phyloP scores from a whole-genome alignment of 139 green algal species.

The Ettlia oleoabundans region DNA sequence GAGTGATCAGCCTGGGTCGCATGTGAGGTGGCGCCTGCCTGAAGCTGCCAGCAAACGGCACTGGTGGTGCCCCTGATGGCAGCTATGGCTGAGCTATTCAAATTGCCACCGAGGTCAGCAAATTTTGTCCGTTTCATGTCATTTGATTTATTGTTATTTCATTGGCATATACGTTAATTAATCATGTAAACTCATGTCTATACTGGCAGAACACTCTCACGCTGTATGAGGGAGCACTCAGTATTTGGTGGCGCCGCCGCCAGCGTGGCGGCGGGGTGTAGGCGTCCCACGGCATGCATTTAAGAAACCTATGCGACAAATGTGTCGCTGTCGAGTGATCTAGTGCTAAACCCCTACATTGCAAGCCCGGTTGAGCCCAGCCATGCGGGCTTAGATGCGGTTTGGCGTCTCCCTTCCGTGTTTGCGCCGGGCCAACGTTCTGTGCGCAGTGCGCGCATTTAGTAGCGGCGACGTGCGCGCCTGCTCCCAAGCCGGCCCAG shows the following conservation, averaged over 20 bases:
- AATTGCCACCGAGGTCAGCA: too few relatives aligned
- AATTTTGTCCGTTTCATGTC: neutral
- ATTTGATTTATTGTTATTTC: neutral
- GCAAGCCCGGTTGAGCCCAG: neutral
- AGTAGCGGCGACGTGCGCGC: neutral
- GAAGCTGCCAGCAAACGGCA: neutral
- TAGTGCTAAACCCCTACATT: neutral
- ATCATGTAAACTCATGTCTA: neutral
- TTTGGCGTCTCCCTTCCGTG: neutral
- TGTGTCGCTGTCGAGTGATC: neutral
- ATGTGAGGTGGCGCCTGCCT: neutral
- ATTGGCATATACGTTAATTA: neutral
- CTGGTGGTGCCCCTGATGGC: neutral
- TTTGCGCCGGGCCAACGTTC: conserved; percentile 14
- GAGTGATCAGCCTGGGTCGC: conserved; percentile 5
- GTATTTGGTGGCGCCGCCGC: too few relatives aligned
- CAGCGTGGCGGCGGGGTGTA: too few relatives aligned
- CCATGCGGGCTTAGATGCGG: neutral
- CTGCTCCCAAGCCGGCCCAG: neutral
- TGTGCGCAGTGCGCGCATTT: neutral
- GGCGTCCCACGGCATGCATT: too few relatives aligned
- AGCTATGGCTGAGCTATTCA: too few relatives aligned
- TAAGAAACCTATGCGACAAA: neutral
- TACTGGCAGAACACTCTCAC: too few relatives aligned
- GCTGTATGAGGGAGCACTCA: too few relatives aligned